phyloP scores from a whole-genome alignment of 2,329 filamentous ascomycete species.

The Penicillium rolfsii region DNA sequence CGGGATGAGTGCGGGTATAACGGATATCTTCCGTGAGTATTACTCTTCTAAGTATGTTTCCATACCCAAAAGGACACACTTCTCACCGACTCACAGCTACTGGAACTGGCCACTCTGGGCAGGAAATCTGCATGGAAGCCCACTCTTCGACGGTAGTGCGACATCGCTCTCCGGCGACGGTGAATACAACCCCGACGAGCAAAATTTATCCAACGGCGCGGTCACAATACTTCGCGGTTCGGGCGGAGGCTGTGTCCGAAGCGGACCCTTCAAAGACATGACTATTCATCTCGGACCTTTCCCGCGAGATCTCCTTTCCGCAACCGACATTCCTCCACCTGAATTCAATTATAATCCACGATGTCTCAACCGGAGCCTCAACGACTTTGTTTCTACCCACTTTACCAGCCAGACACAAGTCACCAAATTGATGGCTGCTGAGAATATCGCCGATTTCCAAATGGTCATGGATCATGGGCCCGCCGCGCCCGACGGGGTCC shows the following conservation, averaged over 20 bases:
- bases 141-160: constrained; percentile 54
- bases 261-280: constrained; percentile 45
- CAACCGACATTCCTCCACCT: constrained; percentile 21
- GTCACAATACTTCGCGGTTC: constrained; percentile 46
- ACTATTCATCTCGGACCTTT: constrained; percentile 36
- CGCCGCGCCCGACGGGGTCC: constrained; percentile 26
- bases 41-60: neutral
- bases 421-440: constrained; percentile 16
- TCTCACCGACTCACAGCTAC: constrained; percentile 35
- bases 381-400: constrained; percentile 32
- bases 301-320: constrained; percentile 14
- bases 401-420: constrained; percentile 28
- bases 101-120: constrained; percentile 52
- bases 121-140: constrained; percentile 42
- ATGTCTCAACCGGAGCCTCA: constrained; percentile 34
- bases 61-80: neutral
- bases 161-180: constrained; percentile 53
- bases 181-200: constrained; percentile 35
- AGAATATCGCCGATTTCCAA: constrained; percentile 39
- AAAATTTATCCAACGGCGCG: constrained; percentile 31
- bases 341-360: constrained; percentile 34
- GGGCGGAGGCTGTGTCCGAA: constrained; percentile 43
- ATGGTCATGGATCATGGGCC: constrained; percentile 43
- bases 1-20: constrained; percentile 42
- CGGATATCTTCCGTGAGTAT: constrained; percentile 29